Base-by-base conservation (phyloP, 2,329 filamentous ascomycete genomes). In the Ceratocystis eucalypticola region DNA sequence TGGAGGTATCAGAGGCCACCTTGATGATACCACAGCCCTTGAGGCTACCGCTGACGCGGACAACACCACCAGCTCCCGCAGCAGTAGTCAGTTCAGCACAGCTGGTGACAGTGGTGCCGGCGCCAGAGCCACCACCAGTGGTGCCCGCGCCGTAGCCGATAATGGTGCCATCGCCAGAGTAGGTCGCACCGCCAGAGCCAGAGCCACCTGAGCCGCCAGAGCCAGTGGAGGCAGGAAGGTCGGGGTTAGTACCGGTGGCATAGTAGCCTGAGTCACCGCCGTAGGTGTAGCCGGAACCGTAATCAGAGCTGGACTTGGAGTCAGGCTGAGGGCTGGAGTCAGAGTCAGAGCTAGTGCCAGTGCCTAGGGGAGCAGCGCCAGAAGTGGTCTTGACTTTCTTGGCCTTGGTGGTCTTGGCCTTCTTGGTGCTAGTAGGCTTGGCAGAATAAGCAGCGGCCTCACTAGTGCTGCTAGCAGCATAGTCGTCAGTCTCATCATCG, bases 1-100 rank as follows among this genome's bases (percentile, higher is more conserved):
- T 74, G 25, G 77, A 79, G 67, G 80, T 84, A 74, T 80, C 78
- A 67, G 77, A 77, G 65, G 74, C 72, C 48, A 83, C 72, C 68
- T 78, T 76, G 68, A 82, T 72, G 62, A 78, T 75, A 44, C 72
- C 76, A 61, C 74, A 75, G 61, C 75, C 76, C 48, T 72, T 72
- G 66, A 81, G 76, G 46, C 75, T 75, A 28, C 80, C 79, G 17
- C 75, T 76, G 69, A 82, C 73, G 66, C 76, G 75, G 66, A 81
- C 76, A 57, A 82, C 79, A 53, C 75, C 75, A 17, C 77, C 74
- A 20, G 70, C 71, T 6, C 71, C 69, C 48, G 75, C 74, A 50
- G 77, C 77, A 15, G 72, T 69, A n/a, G 72, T 71, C 65, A 80
- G 74, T 37, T 74, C 74, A 33, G 75, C 72, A 70, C 78, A 77